Evolutionary conservation across 2,329 filamentous ascomycete genomes (phyloP).

Genomic region (Phaeosphaeriaceae sp.): DNA sequence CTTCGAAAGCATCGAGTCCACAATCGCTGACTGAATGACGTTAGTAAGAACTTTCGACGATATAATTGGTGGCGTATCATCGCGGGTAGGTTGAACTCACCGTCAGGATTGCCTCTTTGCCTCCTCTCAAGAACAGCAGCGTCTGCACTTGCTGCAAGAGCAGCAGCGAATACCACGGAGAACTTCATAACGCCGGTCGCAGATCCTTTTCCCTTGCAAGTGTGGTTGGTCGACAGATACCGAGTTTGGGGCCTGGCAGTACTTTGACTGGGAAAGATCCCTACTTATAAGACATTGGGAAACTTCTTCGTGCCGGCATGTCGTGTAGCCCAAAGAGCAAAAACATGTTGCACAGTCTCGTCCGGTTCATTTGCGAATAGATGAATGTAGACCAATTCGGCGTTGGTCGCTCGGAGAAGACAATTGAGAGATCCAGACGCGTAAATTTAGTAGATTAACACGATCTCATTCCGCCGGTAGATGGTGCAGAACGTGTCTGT

Average conservation of each 20-base stretch:
- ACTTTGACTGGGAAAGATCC: conserved; percentile 13
- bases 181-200: conserved; percentile 31
- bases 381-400: conserved; percentile 31
- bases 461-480: conserved; percentile 25
- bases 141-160: conserved; percentile 30
- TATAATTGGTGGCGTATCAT: background rate
- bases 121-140: conserved; percentile 31
- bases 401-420: conserved; percentile 17
- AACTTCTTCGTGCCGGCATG: conserved; percentile 6
- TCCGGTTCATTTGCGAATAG: conserved; percentile 42
- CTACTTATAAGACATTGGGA: conserved; percentile 31
- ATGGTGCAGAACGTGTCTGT: conserved; percentile 17
- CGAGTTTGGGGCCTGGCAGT: conserved; percentile 7
- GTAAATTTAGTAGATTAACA: conserved; percentile 22
- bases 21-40: conserved; percentile 26
- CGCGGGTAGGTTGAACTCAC: conserved; percentile 15
- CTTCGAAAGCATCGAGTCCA: conserved; percentile 40
- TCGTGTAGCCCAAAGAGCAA: conserved; percentile 11
- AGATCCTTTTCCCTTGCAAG: conserved; percentile 3
- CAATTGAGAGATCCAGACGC: conserved; percentile 27
- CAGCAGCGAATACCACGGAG: conserved; percentile 26
- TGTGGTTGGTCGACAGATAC: conserved; percentile 7
- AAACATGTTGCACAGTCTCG: conserved; percentile 22
- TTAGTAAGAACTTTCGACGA: conserved; percentile 6
- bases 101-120: conserved; percentile 31